Percentiles rank a stretch among this genome's conserved stretches.
Evolutionary conservation across 1,284 basidiomycete species (phyloP).

Genomic region (Tilletia indica): DNA sequence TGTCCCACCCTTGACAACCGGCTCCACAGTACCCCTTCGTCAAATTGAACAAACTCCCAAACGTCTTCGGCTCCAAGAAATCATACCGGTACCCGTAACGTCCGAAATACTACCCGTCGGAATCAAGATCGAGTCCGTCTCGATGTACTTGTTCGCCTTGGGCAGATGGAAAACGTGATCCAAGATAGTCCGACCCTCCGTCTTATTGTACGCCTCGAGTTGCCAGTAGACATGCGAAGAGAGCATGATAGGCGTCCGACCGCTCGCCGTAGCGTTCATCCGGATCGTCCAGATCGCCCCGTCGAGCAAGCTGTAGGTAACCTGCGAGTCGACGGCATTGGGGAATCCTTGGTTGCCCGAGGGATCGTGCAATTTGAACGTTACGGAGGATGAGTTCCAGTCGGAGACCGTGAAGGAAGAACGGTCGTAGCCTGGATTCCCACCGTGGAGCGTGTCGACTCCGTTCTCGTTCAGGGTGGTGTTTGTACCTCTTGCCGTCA

Average conservation of each 20-base stretch:
- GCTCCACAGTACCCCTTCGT: slow-evolving; percentile 41
- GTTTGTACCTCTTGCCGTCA: slow-evolving; percentile 36
- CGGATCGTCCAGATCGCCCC: slow-evolving; percentile 35
- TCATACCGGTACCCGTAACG: slow-evolving; percentile 38
- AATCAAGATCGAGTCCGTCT: slow-evolving; percentile 36
- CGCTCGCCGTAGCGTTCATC: slow-evolving; percentile 35
- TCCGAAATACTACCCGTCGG: slow-evolving; percentile 39
- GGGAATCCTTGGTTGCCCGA: slow-evolving; percentile 52
- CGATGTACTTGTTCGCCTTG: slow-evolving; percentile 40
- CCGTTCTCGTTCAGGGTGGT: slow-evolving; percentile 37
- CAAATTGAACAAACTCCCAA: slow-evolving; percentile 38
- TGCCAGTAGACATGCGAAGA: slow-evolving; percentile 53
- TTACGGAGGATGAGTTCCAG: slow-evolving; percentile 31
- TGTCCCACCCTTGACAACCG: slow-evolving; percentile 46
- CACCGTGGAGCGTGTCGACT: slow-evolving; percentile 47
- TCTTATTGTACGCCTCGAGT: slow-evolving; percentile 39
- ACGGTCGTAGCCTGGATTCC: slow-evolving; percentile 46
- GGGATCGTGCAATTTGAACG: slow-evolving; percentile 39
- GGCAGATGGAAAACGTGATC: slow-evolving; percentile 45
- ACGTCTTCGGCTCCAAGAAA: slow-evolving; percentile 35
- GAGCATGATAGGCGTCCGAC: slow-evolving; percentile 47
- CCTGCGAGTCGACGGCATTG: slow-evolving; percentile 31
- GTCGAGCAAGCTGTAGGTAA: slow-evolving; percentile 32
- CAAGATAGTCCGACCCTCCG: slow-evolving; percentile 26
- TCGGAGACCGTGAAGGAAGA: slow-evolving; percentile 34